Evolutionary conservation across 2,329 filamentous ascomycete genomes (phyloP), one percentile per base, ranked within the genome.

Genomic region (Monosporascus sp.): DNA sequence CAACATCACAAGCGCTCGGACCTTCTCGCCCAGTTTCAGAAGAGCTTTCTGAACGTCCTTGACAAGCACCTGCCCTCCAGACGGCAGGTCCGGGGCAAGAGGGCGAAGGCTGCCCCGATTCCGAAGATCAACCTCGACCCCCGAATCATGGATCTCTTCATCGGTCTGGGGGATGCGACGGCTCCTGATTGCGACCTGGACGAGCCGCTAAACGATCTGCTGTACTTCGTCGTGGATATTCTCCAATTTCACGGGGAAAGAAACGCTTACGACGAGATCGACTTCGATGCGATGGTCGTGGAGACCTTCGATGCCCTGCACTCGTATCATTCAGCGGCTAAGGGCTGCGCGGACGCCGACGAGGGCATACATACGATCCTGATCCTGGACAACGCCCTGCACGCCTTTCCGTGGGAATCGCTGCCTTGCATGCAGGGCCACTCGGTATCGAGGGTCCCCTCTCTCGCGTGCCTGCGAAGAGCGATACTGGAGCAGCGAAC

Each of bases 231-330:
- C 1, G 87, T 99, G 6, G 94, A 99, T 64, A 92, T 97, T 50
- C 78, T 99, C 3, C 94, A 97, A 68, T 97, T 99, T 70, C 90
- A 96, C 62, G 94, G 94, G 17, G 95, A 99, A 72, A 83, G 86
- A 48, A 99, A 97, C 66, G 94, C 95, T 0, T 97, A 97, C 70
- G 94, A 99, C 63, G 94, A 99, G 72, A 89, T 99, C 58, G 93
- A 97, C 70, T 96, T 97, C 66, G 94, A 99, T 59, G 75, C 80
- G 60, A 95, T 99, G 83, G 85, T 92, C 5, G 80, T 97, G 40
- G 91, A 96, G 62, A 90, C 89, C 0, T 81, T 91, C 40, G 93
- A 97, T 70, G 90, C 91, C 2, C 74, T 99, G 26, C 83, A 86
- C 49, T 81, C 84, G 1, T 97, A 97, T 65, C 86, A 96, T 63